phyloP scores from a whole-genome alignment of 2,329 filamentous ascomycete genomes.

The Pseudonectria foliicola region DNA sequence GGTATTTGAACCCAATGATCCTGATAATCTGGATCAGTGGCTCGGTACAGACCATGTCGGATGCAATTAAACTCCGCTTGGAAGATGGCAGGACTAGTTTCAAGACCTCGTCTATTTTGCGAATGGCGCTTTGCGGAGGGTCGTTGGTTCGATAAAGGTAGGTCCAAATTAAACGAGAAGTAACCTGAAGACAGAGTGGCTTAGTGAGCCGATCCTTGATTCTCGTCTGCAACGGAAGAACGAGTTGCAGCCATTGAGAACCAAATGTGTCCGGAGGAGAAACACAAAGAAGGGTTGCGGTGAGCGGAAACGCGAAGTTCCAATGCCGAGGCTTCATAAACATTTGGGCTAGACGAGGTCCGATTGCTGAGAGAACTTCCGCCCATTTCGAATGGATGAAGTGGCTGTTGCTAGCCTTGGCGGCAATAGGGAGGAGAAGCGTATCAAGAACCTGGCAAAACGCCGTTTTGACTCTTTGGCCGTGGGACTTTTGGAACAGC shows the following conservation, averaged over 20 bases:
- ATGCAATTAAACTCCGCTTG: constrained; percentile 73
- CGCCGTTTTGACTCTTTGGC: constrained; percentile 82
- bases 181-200: constrained; percentile 76
- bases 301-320: constrained; percentile 80
- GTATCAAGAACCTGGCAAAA: constrained; percentile 91
- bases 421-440: constrained; percentile 78
- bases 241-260: constrained; percentile 77
- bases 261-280: constrained; percentile 79
- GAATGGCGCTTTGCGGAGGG: constrained; percentile 55
- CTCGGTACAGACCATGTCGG: constrained; percentile 77
- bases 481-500: constrained; percentile 78
- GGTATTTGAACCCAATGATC: constrained; percentile 88
- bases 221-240: constrained; percentile 69
- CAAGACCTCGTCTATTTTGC: constrained; percentile 85
- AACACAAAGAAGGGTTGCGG: constrained; percentile 79
- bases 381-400: constrained; percentile 79
- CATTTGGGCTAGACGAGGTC: constrained; percentile 74
- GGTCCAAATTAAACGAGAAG: constrained; percentile 87
- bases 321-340: constrained; percentile 90
- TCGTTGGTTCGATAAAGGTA: constrained; percentile 85
- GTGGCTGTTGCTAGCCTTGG: constrained; percentile 67
- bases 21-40: constrained; percentile 90
- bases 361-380: constrained; percentile 72
- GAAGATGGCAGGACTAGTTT: constrained; percentile 75
- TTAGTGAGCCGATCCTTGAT: constrained; percentile 77